Base-by-base conservation (phyloP, 192 early-diverging fungal genomes). In the Entomortierella lignicola region DNA sequence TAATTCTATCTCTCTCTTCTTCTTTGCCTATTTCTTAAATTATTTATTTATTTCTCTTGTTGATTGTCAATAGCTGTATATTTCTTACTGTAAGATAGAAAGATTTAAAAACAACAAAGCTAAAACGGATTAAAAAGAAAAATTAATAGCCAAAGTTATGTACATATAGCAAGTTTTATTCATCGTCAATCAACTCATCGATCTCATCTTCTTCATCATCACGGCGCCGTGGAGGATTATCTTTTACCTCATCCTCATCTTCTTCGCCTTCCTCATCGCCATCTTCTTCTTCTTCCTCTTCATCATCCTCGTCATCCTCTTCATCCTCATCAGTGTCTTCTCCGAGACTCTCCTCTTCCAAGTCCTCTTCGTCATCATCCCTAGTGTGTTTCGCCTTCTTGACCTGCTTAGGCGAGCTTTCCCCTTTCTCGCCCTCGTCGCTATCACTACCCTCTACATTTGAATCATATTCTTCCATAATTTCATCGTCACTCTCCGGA, bases 391-490 rank as follows among this genome's bases (percentile, higher is more conserved):
- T 30, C n/a, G 18, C 34, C 31, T 65, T 57, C 56, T 55, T 53
- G 17, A 50, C 37, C 0, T 12, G 23, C 26, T 50, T 72, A 47
- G 30, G 29, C 30, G 34, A 27, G 37, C 18, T 25, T 41, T 8
- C 55, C 53, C 11, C 7, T 25, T 15, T 2, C 30, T 3, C 32
- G 30, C 48, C 41, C 25, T 43, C 54, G 3, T 68, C 63, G 5
- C 37, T 48, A 27, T 48, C 57, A 29, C 57, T 53, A 10, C 66
- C 65, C 30, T 57, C 65, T 2, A 65, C 64, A 27, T 61, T 52
- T 32, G 72, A 75, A 52, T 77, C 74, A 43, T 69, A 77, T 31
- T 77, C 74, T 42, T 77, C 74, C 74, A 77, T 77, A 23, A 77
- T 51, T 8, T 77, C 66, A 59, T 77, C 74, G 2, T 77, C 74